Evolutionary conservation across 1,139 yeast genomes (phyloP).

Genomic region (Hemisphaericaspora lyxosophila): DNA sequence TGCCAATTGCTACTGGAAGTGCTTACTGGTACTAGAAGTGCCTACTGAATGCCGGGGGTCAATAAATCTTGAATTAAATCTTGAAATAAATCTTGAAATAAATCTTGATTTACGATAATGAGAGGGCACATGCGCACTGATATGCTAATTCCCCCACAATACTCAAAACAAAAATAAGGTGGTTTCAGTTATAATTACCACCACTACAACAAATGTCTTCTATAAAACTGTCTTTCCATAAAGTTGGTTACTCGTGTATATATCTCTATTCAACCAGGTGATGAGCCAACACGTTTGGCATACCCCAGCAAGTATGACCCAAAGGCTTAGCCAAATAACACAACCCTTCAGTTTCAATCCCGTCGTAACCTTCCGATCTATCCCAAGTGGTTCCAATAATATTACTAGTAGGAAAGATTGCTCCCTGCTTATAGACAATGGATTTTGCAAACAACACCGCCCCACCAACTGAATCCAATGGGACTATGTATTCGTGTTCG

Average conservation of each 20-base stretch:
- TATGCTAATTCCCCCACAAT: no score
- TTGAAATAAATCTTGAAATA: neutral
- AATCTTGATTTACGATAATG: neutral
- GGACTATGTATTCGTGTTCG: conserved; percentile 21
- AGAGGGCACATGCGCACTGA: no score
- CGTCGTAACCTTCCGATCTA: conserved; percentile 48
- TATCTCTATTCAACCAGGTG: conserved; percentile 10
- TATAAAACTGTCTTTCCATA: no score
- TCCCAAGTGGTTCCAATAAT: conserved; percentile 48
- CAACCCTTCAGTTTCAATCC: conserved; percentile 50
- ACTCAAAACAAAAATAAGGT: no score
- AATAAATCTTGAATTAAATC: no score
- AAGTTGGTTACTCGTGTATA: neutral
- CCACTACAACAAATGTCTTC: no score
- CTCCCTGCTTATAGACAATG: conserved; percentile 42
- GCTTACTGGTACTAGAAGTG: no score
- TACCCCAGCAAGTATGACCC: conserved; percentile 45
- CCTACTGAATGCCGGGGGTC: no score
- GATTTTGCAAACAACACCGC: conserved; percentile 43
- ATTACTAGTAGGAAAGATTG: conserved; percentile 42
- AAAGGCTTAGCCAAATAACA: conserved; percentile 44
- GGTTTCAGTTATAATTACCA: no score
- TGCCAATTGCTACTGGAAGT: no score
- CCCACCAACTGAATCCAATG: conserved; percentile 49
- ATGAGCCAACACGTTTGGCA: conserved; percentile 36